Conservation (phyloP, 2,329 filamentous ascomycete genomes). For the Apiospora phragmitis region DNA sequence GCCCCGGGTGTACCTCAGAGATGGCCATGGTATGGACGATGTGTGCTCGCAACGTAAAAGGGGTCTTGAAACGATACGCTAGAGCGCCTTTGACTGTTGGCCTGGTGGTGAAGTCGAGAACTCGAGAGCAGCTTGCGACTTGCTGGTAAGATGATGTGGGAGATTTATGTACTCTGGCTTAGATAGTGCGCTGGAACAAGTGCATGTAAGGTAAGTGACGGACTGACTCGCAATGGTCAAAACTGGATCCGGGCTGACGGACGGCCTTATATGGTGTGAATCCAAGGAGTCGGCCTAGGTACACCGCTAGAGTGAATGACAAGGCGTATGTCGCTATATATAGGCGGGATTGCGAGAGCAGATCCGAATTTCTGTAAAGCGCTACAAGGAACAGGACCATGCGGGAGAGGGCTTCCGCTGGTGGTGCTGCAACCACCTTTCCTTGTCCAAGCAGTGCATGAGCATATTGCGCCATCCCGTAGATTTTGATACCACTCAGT, state of each 20-base stretch:
- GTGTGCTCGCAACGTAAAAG: background rate
- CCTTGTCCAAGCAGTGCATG: background rate
- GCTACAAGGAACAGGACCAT: background rate
- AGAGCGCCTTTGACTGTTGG: background rate
- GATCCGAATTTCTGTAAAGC: background rate
- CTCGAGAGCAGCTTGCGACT: background rate
- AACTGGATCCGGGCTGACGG: background rate
- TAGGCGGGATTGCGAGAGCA: background rate
- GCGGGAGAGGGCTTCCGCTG: background rate
- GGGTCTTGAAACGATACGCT: background rate
- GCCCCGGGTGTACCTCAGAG: slow-evolving; percentile 13
- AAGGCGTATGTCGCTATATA: slow-evolving; percentile 2
- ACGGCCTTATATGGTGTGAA: slow-evolving; percentile 1
- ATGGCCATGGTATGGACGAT: slow-evolving; percentile 9
- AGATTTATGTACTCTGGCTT: background rate
- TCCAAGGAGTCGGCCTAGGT: background rate
- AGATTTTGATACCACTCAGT: background rate
- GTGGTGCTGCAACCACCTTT: background rate
- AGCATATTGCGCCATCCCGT: slow-evolving; percentile 2
- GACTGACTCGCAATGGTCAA: slow-evolving; percentile 1
- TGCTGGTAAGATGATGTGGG: background rate
- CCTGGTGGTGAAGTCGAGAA: background rate
- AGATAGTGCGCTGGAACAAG: background rate
- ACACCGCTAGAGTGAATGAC: slow-evolving; percentile 2
- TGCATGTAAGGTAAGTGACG: background rate